Conservation (phyloP, 2,329 filamentous ascomycete genomes). For the Trichocomaceae sp. region DNA sequence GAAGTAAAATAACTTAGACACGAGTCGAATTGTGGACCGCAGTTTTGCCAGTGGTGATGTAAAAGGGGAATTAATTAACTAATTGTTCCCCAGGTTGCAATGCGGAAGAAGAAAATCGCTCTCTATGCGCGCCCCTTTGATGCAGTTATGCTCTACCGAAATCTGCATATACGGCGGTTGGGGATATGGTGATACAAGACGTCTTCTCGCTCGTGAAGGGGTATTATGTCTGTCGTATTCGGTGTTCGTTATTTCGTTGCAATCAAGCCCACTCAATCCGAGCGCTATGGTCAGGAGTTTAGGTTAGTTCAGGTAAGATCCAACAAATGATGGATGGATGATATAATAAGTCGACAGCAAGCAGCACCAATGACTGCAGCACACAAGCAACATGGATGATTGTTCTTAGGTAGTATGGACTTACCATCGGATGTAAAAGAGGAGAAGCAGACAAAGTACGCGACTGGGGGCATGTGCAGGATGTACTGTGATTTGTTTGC, state of each 20-base stretch:
- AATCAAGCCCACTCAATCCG: conserved; percentile 18
- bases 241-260: conserved; percentile 14
- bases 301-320: neutral
- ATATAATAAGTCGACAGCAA: neutral
- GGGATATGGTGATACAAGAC: conserved; percentile 12
- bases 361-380: neutral
- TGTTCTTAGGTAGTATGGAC: conserved; percentile 4
- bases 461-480: conserved; percentile 10
- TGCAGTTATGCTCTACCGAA: conserved; percentile 5
- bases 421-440: conserved; percentile 28
- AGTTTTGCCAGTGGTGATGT: conserved; percentile 1
- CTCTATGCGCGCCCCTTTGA: conserved; percentile 9
- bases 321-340: neutral
- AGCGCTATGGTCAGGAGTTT: conserved; percentile 18
- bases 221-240: conserved; percentile 11
- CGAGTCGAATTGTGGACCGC: neutral
- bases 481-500: neutral
- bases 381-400: neutral
- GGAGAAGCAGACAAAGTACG: conserved; percentile 18
- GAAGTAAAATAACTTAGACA: conserved; percentile 15
- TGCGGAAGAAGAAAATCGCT: neutral
- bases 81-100: neutral
- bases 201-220: conserved; percentile 7
- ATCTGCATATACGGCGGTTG: conserved; percentile 3
- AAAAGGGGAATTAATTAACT: neutral